Evolutionary conservation across 495 filamentous ascomycete genomes (phyloP), one percentile per base, ranked within the genome.

Genomic region (Glonium stellatum): DNA sequence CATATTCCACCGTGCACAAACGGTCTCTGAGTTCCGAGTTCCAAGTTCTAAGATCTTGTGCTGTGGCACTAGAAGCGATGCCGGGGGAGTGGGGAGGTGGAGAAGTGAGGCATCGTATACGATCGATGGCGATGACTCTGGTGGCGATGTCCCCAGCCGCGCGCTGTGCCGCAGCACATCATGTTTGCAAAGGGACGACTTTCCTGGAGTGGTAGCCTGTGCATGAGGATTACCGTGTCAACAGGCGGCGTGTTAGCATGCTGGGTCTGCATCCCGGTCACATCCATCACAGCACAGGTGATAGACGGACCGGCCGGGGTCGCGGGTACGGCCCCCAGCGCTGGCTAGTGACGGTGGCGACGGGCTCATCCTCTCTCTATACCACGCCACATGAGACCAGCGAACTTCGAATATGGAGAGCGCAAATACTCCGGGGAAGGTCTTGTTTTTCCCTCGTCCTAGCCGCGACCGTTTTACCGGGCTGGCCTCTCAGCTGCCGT

Each of bases 221-320:
- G 48, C 48, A 51, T 51, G 21, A 51, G 48, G 13, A 51, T 23
- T 25, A 15, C 19, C 48, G 1, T 51, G 48, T 23, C 48, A 31
- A 51, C 48, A 23, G 31, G 27, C 27, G 27, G 27, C 27, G 27
- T 31, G 48, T 51, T 23, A 22, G 48, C 48, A 22, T 31, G 27
- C 48, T 23, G 15, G 48, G 48, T 51, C 48, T 51, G 48, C 48
- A 51, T 51, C 19, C 48, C 11, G 21, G 48, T 51, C 48, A 51
- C 48, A 13, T 44, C 27, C 39, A 25, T 51, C 48, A 51, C 48
- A 51, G 18, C 48, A 31, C 48, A 51, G 48, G 48, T 23, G 21
- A 31, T 15, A 23, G 13, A 23, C 47, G 21, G 47, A 21, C 21
- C 47, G 19, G 48, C 48, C 31, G 48, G 48, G 18, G 15, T 27